phyloP scores from a whole-genome alignment of 352 stramenopile genomes.

The Pythium angustatum region DNA sequence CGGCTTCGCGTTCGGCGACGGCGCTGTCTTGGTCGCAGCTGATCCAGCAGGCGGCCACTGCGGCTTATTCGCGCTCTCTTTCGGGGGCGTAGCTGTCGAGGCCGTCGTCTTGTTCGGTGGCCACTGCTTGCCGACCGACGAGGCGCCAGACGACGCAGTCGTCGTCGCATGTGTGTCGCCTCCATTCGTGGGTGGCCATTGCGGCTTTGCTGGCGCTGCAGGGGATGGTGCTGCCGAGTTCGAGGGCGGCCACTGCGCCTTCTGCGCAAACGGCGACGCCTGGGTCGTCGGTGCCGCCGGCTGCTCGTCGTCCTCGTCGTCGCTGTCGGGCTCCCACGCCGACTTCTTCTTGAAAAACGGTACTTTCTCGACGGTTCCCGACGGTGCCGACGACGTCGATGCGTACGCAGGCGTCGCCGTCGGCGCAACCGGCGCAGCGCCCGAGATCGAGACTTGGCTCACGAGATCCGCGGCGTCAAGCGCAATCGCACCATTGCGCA shows the following conservation, averaged over 20 bases:
- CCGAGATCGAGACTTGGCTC: constrained; percentile 39
- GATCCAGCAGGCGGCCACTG: constrained; percentile 45
- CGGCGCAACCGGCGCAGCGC: constrained; percentile 10
- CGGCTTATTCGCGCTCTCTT: constrained; percentile 23
- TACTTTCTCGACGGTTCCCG: constrained; percentile 18
- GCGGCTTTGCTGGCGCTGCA: constrained; percentile 29
- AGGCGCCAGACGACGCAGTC: background rate
- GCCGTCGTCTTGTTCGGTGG: constrained; percentile 20
- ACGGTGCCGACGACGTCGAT: background rate
- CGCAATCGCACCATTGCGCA: constrained; percentile 64
- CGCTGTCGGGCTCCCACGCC: constrained; percentile 17
- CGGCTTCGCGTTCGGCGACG: constrained; percentile 16
- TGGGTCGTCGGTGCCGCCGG: constrained; percentile 4
- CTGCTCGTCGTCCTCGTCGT: constrained; percentile 16
- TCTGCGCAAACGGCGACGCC: constrained; percentile 42
- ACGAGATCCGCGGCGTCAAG: constrained; percentile 50
- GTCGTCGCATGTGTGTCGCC: background rate
- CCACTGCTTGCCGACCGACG: constrained; percentile 16
- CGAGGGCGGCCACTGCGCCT: constrained; percentile 54
- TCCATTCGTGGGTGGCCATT: constrained; percentile 32
- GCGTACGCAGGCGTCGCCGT: background rate
- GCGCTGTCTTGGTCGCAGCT: constrained; percentile 9
- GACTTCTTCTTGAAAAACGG: constrained; percentile 23
- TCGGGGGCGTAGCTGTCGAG: constrained; percentile 19
- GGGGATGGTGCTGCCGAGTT: background rate